Base-by-base conservation (phyloP, 1,284 basidiomycete genomes). In the Ustilago nuda region DNA sequence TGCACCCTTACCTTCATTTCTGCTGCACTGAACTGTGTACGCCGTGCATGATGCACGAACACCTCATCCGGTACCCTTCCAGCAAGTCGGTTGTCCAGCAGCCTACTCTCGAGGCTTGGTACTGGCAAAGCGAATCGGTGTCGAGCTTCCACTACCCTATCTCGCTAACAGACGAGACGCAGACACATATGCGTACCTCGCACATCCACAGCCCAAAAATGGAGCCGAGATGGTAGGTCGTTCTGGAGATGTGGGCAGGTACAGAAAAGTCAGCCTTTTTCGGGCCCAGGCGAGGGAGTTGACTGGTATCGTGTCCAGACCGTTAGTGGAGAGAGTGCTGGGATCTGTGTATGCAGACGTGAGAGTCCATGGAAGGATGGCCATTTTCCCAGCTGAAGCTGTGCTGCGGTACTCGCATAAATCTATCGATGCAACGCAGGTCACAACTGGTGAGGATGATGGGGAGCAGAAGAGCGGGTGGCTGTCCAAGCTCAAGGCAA, bases 11-110 rank as follows among this genome's bases (percentile, higher is more conserved):
- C 66, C 69, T 0, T 32, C 66, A 1, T 60, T 65, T 23, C 27
- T 76, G 61, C 60, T 77, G n/a, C 75, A 77, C 33, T 77, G 75
- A 30, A 77, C 71, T 3, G 43, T 77, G 8, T 77, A 67, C 27
- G 75, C 75, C 7, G 63, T 59, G 35, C 72, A 77, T 52, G 75
- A 77, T 7, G 4, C 56, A 36, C 19, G 46, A 17, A 33, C 55
- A 13, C 70, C 71, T 2, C 63, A 67, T 19, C 57, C 70, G 0
- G 58, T 61, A 0, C 63, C 75, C 0, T 65, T 77, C 13, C 61
- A 60, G 2, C 48, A 65, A 35, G 55, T 53, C 2, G 75, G 71
- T n/a, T 72, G 71, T 32, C 75, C 75, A 0, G 70, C 75, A 4
- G 59, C 59, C 1, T 55, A 70, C 35, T 39, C 60, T 12, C 66